phyloP scores from a whole-genome alignment of 495 filamentous ascomycete species.

The Penicillium waksmanii region DNA sequence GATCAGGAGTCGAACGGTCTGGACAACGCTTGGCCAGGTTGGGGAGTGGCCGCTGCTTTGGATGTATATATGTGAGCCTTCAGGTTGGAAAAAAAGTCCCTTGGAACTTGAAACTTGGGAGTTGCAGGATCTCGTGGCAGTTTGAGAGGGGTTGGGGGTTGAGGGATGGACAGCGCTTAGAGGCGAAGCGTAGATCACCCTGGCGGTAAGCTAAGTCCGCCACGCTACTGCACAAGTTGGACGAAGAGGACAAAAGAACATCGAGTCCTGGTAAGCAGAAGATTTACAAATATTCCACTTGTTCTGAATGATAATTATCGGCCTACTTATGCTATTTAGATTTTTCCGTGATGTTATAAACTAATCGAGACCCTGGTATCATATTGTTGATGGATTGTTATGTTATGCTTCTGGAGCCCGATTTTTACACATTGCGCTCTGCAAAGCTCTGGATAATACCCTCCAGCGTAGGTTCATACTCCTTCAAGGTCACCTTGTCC shows the following conservation, averaged over 20 bases:
- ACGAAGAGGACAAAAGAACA: too few species aligned
- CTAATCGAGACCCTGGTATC: neutral
- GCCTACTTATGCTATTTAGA: neutral
- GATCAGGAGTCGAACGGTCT: slow-evolving; percentile 33
- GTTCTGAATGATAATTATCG: neutral
- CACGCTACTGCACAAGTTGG: neutral
- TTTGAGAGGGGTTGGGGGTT: slow-evolving; percentile 18
- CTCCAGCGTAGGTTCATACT: slow-evolving; percentile 85
- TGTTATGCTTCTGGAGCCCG: neutral
- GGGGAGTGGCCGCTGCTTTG: neutral
- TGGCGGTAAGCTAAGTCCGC: slow-evolving; percentile 14
- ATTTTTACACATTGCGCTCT: slow-evolving; percentile 67
- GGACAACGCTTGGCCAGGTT: slow-evolving; percentile 1
- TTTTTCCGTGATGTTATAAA: neutral
- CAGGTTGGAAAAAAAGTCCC: neutral
- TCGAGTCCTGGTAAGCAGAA: too few species aligned
- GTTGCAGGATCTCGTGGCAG: slow-evolving; percentile 10
- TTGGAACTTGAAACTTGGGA: neutral
- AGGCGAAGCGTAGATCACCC: slow-evolving; percentile 5
- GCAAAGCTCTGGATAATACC: slow-evolving; percentile 92
- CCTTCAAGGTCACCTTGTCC: slow-evolving; percentile 76
- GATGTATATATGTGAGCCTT: neutral
- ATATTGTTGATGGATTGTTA: neutral
- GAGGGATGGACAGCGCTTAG: slow-evolving; percentile 29
- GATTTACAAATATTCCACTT: too few species aligned